Evolutionary conservation across 345 rosid species (phyloP), one percentile per base, ranked within the genome.

Genomic region (Camelina hispida): DNA sequence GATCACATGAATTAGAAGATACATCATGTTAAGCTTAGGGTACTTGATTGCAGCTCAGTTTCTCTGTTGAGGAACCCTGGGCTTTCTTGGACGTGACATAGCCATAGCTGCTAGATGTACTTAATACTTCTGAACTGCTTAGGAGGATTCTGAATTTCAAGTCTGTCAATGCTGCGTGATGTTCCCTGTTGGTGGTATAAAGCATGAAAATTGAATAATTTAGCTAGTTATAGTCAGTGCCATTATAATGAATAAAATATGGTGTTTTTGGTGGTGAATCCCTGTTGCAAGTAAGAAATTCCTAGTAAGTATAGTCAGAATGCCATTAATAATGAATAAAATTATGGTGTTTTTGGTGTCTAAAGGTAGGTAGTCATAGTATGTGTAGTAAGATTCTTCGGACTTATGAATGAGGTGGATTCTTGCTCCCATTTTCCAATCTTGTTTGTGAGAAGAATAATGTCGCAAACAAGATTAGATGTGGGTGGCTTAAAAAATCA

Each of bases 21-120:
- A 14, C 3, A 53, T 54, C 16, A 43, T 43, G 63, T 9, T 72
- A 34, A 68, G 54, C 62, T 38, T 68, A 54, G 38, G 72, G 51
- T 54, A 53, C 7, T 40, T n/a, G n/a, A n/a, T n/a, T 12, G 17
- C 2, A 25, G 52, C 22, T 34, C 46, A 48, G 20, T 37, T 72
- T 0, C 11, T 28, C 17, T 72, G 0, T 7, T 62, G 43, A 52
- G 20, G 43, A 71, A 37, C 11, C 3, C 0, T 54, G 9, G 43
- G 37, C 9, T 44, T 64, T 57, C 37, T 73, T 73, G 30, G 44
- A 28, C 25, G 14, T 42, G 52, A 17, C 20, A 55, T 32, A 62
- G 28, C 25, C 10, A 43, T 14, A 63, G 42, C 54, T 50, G 25
- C 16, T 63, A 34, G 11, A 56, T 53, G 37, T 53, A 9, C 16